Evolutionary conservation across 73 alveolate genomes (phyloP).

Genomic region (Paramecium biaurelia): DNA sequence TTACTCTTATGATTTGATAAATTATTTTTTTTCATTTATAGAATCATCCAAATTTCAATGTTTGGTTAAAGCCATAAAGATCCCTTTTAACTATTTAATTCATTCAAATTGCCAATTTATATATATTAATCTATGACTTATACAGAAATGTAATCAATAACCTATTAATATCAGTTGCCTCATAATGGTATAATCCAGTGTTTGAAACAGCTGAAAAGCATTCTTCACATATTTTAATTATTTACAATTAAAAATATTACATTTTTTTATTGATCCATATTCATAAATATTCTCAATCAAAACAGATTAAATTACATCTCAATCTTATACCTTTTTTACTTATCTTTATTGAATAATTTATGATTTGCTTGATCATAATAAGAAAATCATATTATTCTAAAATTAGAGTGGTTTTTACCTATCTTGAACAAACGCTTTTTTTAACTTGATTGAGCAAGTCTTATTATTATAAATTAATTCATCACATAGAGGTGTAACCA

Average conservation of each 20-base stretch:
- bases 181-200: neutral
- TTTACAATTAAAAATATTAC: too few relatives aligned
- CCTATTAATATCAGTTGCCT: neutral
- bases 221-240: neutral
- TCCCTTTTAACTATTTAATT: neutral
- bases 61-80: neutral
- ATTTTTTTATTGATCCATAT: neutral
- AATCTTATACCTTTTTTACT: too few relatives aligned
- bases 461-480: too few relatives aligned
- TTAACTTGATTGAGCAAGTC: too few relatives aligned
- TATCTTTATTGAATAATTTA: too few relatives aligned
- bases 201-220: neutral
- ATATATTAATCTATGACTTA: neutral
- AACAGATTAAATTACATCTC: too few relatives aligned
- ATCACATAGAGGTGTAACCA: too few relatives aligned
- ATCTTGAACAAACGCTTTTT: too few relatives aligned
- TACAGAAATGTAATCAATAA: neutral
- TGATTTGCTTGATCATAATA: too few relatives aligned
- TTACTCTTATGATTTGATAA: neutral
- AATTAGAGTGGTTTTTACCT: too few relatives aligned
- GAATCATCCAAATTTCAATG: neutral
- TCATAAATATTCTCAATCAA: too few relatives aligned
- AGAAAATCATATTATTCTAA: too few relatives aligned
- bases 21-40: neutral
- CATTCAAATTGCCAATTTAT: neutral